phyloP scores from a whole-genome alignment of 768 basidiomycete species.

The Pleurotus sapidus region DNA sequence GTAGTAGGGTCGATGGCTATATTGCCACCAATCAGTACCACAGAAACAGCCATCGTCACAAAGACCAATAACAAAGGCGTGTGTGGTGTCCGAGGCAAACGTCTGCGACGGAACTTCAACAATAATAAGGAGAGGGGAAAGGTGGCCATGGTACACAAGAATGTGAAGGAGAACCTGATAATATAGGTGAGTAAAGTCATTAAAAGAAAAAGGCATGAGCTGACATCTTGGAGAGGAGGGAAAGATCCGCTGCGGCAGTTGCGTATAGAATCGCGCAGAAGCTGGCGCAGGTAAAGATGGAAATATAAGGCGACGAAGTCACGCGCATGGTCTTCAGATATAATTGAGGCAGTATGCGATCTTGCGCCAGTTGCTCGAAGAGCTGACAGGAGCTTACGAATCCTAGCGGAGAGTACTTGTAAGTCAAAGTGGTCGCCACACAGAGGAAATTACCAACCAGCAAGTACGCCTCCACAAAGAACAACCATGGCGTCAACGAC shows the following conservation, averaged over 20 bases:
- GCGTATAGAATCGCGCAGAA: slow-evolving; percentile 57
- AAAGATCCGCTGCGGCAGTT: slow-evolving; percentile 48
- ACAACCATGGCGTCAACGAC: slow-evolving; percentile 71
- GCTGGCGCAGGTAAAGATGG: slow-evolving; percentile 45
- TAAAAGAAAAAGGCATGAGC: no score
- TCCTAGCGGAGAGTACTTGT: slow-evolving; percentile 26
- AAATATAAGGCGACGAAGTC: slow-evolving; percentile 51
- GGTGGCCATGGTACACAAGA: slow-evolving; percentile 62
- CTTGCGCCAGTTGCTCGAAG: slow-evolving; percentile 52
- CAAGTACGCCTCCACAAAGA: slow-evolving; percentile 68
- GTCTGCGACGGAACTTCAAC: slow-evolving; percentile 63
- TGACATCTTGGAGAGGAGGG: slow-evolving; percentile 60
- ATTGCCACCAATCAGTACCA: slow-evolving; percentile 54
- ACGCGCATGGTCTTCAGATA: slow-evolving; percentile 46
- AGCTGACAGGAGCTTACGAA: slow-evolving; percentile 60
- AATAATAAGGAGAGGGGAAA: slow-evolving; percentile 61
- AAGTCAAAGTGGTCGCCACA: background rate
- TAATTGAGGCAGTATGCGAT: slow-evolving; percentile 54
- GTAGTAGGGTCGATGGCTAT: slow-evolving; percentile 54
- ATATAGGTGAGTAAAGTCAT: background rate
- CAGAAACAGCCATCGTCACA: slow-evolving; percentile 37
- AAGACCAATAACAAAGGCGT: slow-evolving; percentile 41
- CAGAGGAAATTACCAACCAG: slow-evolving; percentile 35
- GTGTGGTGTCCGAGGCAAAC: slow-evolving; percentile 40
- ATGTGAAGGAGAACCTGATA: slow-evolving; percentile 60